Percentiles rank a stretch among this genome's conserved stretches.
These are phyloP conservation scores for Infundibulicybe gibba DNA, from an alignment of 768 basidiomycete species.

Conservation along the genomic window DNA sequence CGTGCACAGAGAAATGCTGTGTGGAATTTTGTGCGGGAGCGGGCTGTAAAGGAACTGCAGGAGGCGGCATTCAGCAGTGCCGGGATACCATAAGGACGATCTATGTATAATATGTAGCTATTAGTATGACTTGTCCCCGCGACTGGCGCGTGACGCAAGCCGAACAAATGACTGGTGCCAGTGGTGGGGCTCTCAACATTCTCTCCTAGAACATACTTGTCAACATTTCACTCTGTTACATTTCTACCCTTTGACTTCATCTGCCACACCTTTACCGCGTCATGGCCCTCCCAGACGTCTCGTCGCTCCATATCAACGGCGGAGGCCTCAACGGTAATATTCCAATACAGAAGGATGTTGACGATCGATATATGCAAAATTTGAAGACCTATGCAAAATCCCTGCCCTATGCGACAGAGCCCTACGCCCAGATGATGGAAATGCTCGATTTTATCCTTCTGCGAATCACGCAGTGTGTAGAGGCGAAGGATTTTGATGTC, in stretches of 20 bases:
- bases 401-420: constrained; percentile 76
- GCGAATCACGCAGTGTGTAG: constrained; percentile 67
- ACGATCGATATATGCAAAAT: constrained; percentile 53
- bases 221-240: constrained; percentile 3
- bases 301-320: constrained; percentile 39
- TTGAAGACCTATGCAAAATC: constrained; percentile 58
- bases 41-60: constrained; percentile 72
- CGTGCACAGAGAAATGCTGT: constrained; percentile 66
- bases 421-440: constrained; percentile 70
- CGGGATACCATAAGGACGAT: no score
- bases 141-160: no score
- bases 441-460: constrained; percentile 71
- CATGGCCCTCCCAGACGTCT: constrained; percentile 48
- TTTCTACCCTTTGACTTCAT: not conserved
- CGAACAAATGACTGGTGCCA: no score
- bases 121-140: no score
- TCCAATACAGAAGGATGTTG: constrained; percentile 24
- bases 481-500: constrained; percentile 80
- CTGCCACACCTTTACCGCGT: not conserved
- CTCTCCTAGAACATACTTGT: not conserved
- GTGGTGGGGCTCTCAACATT: constrained; percentile 2
- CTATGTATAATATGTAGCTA: no score
- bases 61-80: constrained; percentile 48
- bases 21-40: constrained; percentile 75
- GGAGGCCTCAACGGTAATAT: constrained; percentile 5